These are phyloP conservation scores for Lyophyllum shimeji DNA, from an alignment of 768 basidiomycete genomes.

Conservation along the genomic window DNA sequence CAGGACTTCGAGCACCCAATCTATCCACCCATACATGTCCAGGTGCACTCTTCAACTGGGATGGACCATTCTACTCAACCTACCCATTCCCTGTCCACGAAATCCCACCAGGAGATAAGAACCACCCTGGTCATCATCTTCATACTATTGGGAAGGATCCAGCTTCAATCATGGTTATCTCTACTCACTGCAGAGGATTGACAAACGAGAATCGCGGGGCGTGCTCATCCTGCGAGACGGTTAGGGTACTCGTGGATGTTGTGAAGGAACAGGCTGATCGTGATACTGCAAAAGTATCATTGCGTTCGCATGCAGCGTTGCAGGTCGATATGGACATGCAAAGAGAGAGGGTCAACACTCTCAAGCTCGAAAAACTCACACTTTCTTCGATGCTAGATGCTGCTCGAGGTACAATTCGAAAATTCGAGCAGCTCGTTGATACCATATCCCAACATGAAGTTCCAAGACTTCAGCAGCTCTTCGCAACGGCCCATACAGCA, in stretches of 20 bases:
- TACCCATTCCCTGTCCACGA: background rate
- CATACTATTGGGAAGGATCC: background rate
- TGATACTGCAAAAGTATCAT: background rate
- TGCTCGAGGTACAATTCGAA: background rate
- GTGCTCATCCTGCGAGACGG: background rate
- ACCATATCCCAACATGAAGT: slow-evolving; percentile 13
- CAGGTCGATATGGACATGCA: background rate
- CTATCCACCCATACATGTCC: background rate
- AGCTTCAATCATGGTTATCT: background rate
- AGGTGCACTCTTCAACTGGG: background rate
- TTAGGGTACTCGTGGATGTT: background rate
- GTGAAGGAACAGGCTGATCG: background rate
- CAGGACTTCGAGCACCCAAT: background rate
- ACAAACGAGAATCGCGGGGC: background rate
- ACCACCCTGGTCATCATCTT: background rate
- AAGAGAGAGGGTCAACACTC: background rate
- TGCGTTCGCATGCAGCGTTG: background rate
- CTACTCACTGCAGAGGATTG: background rate
- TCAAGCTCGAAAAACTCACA: background rate
- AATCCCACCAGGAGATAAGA: background rate
- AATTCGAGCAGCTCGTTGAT: background rate
- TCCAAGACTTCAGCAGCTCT: slow-evolving; percentile 25
- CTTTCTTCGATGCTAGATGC: background rate
- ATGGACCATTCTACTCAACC: background rate
- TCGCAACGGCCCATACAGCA: slow-evolving; percentile 17